phyloP scores from a whole-genome alignment of 371 early-diverging fungal genomes.

The Mucor sp. region DNA sequence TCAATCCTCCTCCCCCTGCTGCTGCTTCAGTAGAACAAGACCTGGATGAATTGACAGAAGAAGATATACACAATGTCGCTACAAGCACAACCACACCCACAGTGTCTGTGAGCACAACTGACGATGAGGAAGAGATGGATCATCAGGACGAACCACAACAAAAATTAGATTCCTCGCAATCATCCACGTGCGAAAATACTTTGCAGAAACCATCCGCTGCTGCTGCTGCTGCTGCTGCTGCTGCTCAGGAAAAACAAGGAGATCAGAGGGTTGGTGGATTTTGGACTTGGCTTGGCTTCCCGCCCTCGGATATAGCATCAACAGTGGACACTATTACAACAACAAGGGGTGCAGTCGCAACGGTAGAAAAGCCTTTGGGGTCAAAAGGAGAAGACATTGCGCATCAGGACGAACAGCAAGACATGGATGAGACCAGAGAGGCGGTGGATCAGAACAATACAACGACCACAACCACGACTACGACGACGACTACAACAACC shows the following conservation, averaged over 20 bases:
- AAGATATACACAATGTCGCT: background rate
- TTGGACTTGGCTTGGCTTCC: constrained; percentile 17
- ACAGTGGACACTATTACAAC: background rate
- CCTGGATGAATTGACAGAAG: constrained; percentile 2
- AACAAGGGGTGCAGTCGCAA: background rate
- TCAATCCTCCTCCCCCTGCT: background rate
- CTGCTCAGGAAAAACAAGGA: background rate
- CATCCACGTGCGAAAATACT: constrained; percentile 9
- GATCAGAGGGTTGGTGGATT: constrained; percentile 1
- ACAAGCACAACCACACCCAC: background rate
- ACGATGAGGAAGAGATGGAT: background rate
- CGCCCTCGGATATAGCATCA: background rate
- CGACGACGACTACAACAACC: constrained; percentile 1
- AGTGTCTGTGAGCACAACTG: background rate
- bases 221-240: background rate
- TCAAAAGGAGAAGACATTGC: background rate
- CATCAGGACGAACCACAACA: background rate
- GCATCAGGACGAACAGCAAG: background rate
- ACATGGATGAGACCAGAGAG: background rate
- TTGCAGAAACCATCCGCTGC: background rate
- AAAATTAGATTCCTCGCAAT: background rate
- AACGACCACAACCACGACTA: background rate
- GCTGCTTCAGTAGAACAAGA: background rate
- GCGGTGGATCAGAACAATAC: background rate
- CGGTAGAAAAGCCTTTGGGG: background rate